A percentile compares a stretch with the other conserved stretches of the same genome.
These are phyloP conservation scores for Penicillium sp. DNA, from an alignment of 2,329 filamentous ascomycete genomes.

Conservation along the genomic window DNA sequence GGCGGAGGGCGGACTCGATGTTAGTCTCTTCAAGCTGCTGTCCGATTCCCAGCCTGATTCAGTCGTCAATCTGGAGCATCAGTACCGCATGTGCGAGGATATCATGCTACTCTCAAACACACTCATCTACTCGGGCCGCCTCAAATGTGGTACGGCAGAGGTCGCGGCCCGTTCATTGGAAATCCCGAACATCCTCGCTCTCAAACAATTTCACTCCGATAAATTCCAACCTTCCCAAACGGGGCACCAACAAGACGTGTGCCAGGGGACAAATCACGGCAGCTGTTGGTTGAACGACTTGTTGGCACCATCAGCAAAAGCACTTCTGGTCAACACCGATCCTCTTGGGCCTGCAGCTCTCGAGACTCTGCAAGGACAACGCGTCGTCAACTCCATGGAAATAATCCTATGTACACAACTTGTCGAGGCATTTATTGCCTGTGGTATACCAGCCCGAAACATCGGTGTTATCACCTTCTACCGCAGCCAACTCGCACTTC, in stretches of 20 bases:
- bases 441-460: constrained; percentile 71
- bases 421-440: constrained; percentile 73
- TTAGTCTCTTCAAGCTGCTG: constrained; percentile 90
- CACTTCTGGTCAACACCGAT: constrained; percentile 90
- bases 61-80: constrained; percentile 89
- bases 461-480: constrained; percentile 98
- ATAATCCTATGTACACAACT: constrained; percentile 75
- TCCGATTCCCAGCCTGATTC: constrained; percentile 85
- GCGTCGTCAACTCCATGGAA: constrained; percentile 87
- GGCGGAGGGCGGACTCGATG: constrained; percentile 79
- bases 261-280: constrained; percentile 50
- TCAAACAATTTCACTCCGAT: constrained; percentile 59
- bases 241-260: constrained; percentile 48
- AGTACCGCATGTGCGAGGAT: constrained; percentile 98
- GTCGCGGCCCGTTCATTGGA: constrained; percentile 70
- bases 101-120: constrained; percentile 93
- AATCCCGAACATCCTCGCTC: constrained; percentile 65
- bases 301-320: constrained; percentile 69
- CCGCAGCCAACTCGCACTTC: constrained; percentile 81
- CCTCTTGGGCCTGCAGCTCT: constrained; percentile 62
- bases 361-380: constrained; percentile 71
- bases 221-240: constrained; percentile 20
- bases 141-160: constrained; percentile 82
- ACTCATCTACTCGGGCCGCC: constrained; percentile 85
- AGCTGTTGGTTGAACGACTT: constrained; percentile 77